These are phyloP conservation scores for Penicillium polonicum DNA, from an alignment of 2,329 filamentous ascomycete species.

Conservation along the genomic window DNA sequence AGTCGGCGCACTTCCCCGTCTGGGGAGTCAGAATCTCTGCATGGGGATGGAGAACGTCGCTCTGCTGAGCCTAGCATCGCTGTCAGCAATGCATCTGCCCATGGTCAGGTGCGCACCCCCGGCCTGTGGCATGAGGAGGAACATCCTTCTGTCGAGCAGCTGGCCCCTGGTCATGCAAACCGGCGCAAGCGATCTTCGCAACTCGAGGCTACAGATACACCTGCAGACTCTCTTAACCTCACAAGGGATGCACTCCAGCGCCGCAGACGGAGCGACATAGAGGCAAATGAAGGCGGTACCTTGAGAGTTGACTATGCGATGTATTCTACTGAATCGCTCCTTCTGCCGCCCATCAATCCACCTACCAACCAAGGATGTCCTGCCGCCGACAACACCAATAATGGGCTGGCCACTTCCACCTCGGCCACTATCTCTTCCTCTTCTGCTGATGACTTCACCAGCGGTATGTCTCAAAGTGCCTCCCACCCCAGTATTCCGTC, in stretches of 20 bases:
- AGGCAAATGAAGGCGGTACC: slow-evolving; percentile 19
- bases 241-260: slow-evolving; percentile 38
- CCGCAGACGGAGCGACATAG: slow-evolving; percentile 32
- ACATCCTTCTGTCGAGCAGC: slow-evolving; percentile 12
- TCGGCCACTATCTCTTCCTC: slow-evolving; percentile 49
- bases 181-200: slow-evolving; percentile 41
- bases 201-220: slow-evolving; percentile 29
- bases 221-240: slow-evolving; percentile 36
- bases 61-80: slow-evolving; percentile 44
- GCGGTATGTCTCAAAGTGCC: slow-evolving; percentile 49
- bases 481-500: slow-evolving; percentile 50
- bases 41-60: slow-evolving; percentile 37
- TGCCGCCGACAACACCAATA: slow-evolving; percentile 21
- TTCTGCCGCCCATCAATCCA: slow-evolving; percentile 17
- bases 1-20: slow-evolving; percentile 36
- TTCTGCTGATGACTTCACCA: slow-evolving; percentile 46
- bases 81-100: slow-evolving; percentile 45
- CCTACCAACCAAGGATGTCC: slow-evolving; percentile 16
- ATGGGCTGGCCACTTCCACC: slow-evolving; percentile 36
- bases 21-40: slow-evolving; percentile 37
- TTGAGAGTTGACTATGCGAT: slow-evolving; percentile 26
- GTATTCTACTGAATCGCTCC: slow-evolving; percentile 25
- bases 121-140: slow-evolving; percentile 34
- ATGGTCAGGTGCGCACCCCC: slow-evolving; percentile 44
- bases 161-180: slow-evolving; percentile 24